Percentiles rank a stretch among this genome's conserved stretches.
phyloP scores from a whole-genome alignment of 495 filamentous ascomycete genomes.

The Neurospora discreta region DNA sequence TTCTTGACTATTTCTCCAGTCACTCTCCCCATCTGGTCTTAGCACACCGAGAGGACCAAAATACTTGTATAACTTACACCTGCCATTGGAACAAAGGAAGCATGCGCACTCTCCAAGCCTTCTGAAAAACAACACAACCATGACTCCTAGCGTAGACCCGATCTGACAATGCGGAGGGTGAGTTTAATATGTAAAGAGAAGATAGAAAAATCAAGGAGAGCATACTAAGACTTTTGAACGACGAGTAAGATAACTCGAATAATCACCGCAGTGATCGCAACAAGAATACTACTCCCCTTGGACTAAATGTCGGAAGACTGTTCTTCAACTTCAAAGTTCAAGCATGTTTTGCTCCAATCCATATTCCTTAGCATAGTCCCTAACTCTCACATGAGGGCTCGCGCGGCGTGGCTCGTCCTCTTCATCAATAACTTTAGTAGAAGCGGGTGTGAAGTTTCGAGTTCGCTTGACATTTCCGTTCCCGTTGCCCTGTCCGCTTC shows the following conservation, averaged over 20 bases:
- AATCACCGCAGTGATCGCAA: not conserved
- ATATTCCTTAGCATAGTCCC: not conserved
- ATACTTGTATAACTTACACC: not conserved
- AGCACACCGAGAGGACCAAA: not conserved
- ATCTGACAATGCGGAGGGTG: not conserved
- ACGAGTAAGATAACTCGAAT: not conserved
- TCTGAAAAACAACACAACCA: not conserved
- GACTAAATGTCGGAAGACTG: not conserved
- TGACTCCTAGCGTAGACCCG: not conserved
- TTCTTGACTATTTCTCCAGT: not conserved
- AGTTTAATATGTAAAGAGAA: not conserved
- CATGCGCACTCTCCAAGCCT: not conserved
- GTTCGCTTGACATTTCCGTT: conserved; percentile 22
- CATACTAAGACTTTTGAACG: not conserved
- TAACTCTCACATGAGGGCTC: conserved; percentile 18
- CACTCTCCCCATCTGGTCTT: not conserved
- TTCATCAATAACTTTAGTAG: conserved; percentile 30
- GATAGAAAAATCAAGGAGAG: not conserved
- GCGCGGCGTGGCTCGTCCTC: conserved; percentile 24
- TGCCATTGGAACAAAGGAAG: not conserved
- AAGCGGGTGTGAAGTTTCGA: conserved; percentile 33
- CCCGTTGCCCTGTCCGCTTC: not conserved
- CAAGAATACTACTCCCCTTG: not conserved
- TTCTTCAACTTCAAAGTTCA: not conserved
- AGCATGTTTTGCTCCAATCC: not conserved